A percentile compares a stretch with the other conserved stretches of the same genome.
phyloP scores from a whole-genome alignment of 228 moss, liverwort and hornwort genomes.

The Sphagnum fallax region DNA sequence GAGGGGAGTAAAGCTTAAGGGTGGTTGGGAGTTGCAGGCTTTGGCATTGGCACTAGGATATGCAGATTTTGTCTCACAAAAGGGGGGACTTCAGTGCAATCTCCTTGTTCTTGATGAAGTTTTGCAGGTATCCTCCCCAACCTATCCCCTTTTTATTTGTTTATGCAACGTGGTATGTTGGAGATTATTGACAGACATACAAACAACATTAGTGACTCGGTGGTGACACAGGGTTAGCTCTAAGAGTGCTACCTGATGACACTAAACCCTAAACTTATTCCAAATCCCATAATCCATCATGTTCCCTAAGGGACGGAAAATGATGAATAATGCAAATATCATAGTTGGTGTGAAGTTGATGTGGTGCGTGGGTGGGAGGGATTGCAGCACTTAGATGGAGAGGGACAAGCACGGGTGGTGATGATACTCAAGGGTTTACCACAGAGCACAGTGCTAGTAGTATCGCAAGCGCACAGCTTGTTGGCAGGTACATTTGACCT shows the following conservation, averaged over 20 bases:
- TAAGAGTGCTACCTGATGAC: too few relatives aligned
- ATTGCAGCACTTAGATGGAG: conserved; percentile 93
- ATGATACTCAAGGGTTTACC: conserved; percentile 73
- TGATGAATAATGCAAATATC: too few relatives aligned
- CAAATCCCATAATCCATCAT: too few relatives aligned
- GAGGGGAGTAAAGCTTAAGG: background rate
- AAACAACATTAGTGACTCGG: too few relatives aligned
- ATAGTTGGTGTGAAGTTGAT: background rate
- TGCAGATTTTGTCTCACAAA: conserved; percentile 72
- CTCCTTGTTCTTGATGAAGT: conserved; percentile 97
- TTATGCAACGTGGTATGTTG: too few relatives aligned
- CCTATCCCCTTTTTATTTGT: too few relatives aligned
- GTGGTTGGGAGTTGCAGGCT: conserved; percentile 37
- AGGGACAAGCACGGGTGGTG: conserved; percentile 90
- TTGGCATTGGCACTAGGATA: conserved; percentile 87
- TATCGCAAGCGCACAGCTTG: conserved; percentile 88
- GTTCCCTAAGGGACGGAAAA: too few relatives aligned
- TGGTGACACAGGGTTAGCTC: too few relatives aligned
- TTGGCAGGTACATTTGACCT: conserved; percentile 76
- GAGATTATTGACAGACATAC: too few relatives aligned
- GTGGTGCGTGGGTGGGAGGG: background rate
- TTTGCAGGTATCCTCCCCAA: conserved; percentile 54
- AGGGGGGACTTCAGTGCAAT: conserved; percentile 87
- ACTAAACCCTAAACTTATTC: too few relatives aligned
- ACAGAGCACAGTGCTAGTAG: conserved; percentile 81